Conservation (phyloP, 306 rosid species). For the Potentilla sterilis region DNA sequence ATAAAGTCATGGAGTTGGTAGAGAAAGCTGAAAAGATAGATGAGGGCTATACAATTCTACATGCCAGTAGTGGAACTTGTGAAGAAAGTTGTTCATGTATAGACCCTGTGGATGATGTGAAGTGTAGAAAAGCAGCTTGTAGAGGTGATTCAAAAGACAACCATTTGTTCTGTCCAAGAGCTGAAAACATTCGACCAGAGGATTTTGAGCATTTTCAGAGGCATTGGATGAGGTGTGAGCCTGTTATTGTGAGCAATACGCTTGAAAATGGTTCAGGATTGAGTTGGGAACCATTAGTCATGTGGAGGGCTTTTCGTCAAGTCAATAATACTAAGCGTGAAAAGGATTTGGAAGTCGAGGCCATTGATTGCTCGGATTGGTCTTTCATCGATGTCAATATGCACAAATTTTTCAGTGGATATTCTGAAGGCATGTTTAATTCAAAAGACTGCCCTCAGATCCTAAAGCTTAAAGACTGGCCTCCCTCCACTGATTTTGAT, state of each 20-base stretch:
- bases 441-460: constrained; percentile 56
- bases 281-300: constrained; percentile 92
- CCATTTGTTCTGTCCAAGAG: constrained; percentile 62
- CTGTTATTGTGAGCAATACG: constrained; percentile 73
- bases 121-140: constrained; percentile 52
- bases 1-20: constrained; percentile 46
- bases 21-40: constrained; percentile 49
- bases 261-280: constrained; percentile 66
- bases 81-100: constrained; percentile 44
- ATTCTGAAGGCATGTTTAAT: constrained; percentile 40
- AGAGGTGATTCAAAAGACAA: constrained; percentile 52
- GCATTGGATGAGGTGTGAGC: constrained; percentile 88
- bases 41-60: constrained; percentile 26
- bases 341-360: constrained; percentile 43
- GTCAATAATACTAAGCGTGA: not conserved
- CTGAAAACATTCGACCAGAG: constrained; percentile 32
- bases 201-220: constrained; percentile 70
- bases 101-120: constrained; percentile 16
- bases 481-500: constrained; percentile 66
- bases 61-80: constrained; percentile 18
- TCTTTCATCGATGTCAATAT: constrained; percentile 66
- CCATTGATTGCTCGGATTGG: constrained; percentile 82
- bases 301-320: constrained; percentile 70
- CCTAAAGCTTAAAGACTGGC: constrained; percentile 79
- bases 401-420: constrained; percentile 78